Evolutionary conservation across 176 grass and related monocot species (phyloP).

Genomic region (Musa schizocarpa): DNA sequence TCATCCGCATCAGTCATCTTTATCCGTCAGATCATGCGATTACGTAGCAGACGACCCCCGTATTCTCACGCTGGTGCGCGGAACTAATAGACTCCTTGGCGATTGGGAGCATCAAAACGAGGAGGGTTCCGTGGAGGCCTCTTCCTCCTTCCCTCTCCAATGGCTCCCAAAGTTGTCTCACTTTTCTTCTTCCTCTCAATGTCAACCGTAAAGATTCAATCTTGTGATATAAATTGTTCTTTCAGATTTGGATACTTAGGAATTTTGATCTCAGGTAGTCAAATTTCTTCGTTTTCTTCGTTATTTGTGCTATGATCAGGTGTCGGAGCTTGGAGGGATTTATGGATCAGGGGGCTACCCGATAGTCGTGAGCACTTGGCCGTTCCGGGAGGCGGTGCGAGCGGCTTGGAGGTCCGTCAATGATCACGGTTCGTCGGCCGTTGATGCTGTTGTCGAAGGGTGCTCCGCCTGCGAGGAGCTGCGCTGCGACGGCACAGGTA

Average conservation of each 20-base stretch:
- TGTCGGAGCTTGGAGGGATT: background rate
- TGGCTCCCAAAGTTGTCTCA: background rate
- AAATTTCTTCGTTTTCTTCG: background rate
- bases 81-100: background rate
- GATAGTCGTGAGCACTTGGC: constrained; percentile 79
- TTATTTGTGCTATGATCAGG: background rate
- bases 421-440: constrained; percentile 35
- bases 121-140: background rate
- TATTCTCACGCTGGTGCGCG: background rate
- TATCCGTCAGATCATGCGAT: background rate
- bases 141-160: background rate
- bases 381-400: constrained; percentile 57
- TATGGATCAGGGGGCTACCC: constrained; percentile 20
- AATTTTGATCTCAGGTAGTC: background rate
- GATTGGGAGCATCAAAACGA: background rate
- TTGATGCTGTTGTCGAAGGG: constrained; percentile 63
- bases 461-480: constrained; percentile 78
- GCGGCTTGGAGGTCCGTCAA: constrained; percentile 43
- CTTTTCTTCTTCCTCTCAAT: constrained; percentile 6
- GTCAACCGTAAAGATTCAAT: background rate
- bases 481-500: constrained; percentile 85
- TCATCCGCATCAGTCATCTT: background rate
- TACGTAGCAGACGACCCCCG: background rate
- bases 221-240: background rate
- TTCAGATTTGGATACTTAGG: background rate